Evolutionary conservation across 2,329 filamentous ascomycete species (phyloP), one percentile per base, ranked within the genome.

Genomic region (Fusarium robinianum): DNA sequence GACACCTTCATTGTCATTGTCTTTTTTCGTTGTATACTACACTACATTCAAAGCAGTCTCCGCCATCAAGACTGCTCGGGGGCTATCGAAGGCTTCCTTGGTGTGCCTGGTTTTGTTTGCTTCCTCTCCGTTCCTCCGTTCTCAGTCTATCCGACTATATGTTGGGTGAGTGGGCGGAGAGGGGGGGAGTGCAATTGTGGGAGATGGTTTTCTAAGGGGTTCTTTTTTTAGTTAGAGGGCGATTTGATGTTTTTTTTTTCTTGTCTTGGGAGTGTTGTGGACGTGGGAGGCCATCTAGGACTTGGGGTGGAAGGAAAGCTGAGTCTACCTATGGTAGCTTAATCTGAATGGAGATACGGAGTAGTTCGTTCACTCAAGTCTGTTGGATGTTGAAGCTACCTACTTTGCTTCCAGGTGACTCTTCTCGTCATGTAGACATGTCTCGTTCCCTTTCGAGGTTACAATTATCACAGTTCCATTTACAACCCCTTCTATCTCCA

Each of bases 21-120:
- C 41, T 43, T 49, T 47, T 23, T 61, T 58, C 46, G 35, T 21
- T 68, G 65, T 68, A 68, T 36, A 58, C 53, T 60, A 53, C 42
- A 64, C 58, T 64, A 58, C 46, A 41, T 55, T 60, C 55, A 53
- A 35, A 26, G 41, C 52, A 57, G 59, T 59, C 59, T 65, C 49
- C 53, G 57, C 32, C 55, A 54, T 49, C 47, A 55, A 60, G 59
- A 55, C 61, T 61, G 58, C 37, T 41, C 19, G 30, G 46, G 55
- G 44, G n/a, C n/a, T 40, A 19, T 10, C 12, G 16, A 19, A 35
- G 26, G 38, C 19, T n/a, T n/a, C n/a, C n/a, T n/a, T 22, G 9
- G 18, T 33, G 21, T 25, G 22, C 24, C 31, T 31, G 30, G 33
- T 30, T n/a, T n/a, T n/a, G n/a, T n/a, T n/a, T n/a, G n/a, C n/a